A percentile compares a stretch with the other conserved stretches of the same genome.
Evolutionary conservation across 176 grass and related monocot species (phyloP).

Genomic region (Secale cereale): DNA sequence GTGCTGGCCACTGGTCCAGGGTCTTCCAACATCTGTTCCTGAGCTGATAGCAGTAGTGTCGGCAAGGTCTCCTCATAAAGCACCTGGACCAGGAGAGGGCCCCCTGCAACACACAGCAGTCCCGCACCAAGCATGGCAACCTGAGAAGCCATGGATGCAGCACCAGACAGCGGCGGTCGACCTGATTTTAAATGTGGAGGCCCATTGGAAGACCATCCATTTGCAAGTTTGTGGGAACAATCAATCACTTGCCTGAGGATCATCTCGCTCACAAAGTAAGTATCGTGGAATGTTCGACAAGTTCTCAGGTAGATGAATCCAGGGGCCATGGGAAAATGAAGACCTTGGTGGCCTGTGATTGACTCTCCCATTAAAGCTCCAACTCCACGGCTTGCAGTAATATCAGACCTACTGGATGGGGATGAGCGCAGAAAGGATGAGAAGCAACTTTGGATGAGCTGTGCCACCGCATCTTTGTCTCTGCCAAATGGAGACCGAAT

Average conservation of each 20-base stretch:
- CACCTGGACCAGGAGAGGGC: conserved; percentile 67
- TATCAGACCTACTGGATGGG: conserved; percentile 37
- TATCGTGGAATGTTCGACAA: conserved; percentile 79
- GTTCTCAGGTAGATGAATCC: conserved; percentile 87
- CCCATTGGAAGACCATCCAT: conserved; percentile 58
- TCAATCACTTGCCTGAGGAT: conserved; percentile 84
- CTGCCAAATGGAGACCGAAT: conserved; percentile 66
- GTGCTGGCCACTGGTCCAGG: conserved; percentile 49
- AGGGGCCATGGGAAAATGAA: conserved; percentile 56
- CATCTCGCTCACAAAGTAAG: conserved; percentile 73
- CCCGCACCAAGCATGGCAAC: conserved; percentile 76
- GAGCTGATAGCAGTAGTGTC: conserved; percentile 67
- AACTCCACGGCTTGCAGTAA: conserved; percentile 61
- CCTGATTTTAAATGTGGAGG: conserved; percentile 65
- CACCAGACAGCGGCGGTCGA: conserved; percentile 56
- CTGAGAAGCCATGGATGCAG: conserved; percentile 59
- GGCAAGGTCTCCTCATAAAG: conserved; percentile 90
- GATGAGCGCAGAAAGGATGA: conserved; percentile 72
- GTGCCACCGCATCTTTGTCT: conserved; percentile 79
- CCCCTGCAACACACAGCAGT: conserved; percentile 85
- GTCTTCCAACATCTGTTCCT: conserved; percentile 45
- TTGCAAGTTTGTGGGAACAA: conserved; percentile 69
- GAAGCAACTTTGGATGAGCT: conserved; percentile 87
- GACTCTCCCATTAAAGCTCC: conserved; percentile 67
- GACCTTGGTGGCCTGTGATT: conserved; percentile 68